Conservation (phyloP, 208 protist species). For the Trypanosoma boissoni region DNA sequence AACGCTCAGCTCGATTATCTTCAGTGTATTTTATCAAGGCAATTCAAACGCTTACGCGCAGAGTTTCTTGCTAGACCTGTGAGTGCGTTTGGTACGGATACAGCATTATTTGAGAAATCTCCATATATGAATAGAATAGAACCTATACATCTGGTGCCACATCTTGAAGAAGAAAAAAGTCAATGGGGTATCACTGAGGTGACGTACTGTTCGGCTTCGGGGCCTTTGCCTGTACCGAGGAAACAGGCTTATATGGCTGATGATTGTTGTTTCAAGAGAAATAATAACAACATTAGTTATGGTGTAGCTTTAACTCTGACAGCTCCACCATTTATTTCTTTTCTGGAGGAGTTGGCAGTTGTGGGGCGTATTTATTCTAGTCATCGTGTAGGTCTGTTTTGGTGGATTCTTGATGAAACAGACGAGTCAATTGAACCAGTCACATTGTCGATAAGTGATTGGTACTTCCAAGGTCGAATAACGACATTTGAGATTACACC, state of each 20-base stretch:
- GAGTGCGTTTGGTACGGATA: too few relatives aligned
- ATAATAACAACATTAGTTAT: background rate
- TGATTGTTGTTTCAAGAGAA: too few relatives aligned
- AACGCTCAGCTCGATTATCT: conserved; percentile 14
- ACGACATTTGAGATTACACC: conserved; percentile 22
- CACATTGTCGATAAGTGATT: conserved; percentile 4
- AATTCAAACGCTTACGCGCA: background rate
- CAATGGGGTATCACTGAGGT: background rate
- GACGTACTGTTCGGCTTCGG: conserved; percentile 11
- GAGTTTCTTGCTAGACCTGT: too few relatives aligned
- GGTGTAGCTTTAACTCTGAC: conserved; percentile 3
- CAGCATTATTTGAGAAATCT: too few relatives aligned
- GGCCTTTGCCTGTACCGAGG: conserved; percentile 5
- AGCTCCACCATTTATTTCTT: background rate
- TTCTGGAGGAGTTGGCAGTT: conserved; percentile 12
- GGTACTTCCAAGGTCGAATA: conserved; percentile 6
- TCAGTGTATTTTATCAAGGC: background rate
- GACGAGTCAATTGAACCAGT: too few relatives aligned
- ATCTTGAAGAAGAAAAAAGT: conserved; percentile 15
- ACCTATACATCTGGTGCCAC: background rate
- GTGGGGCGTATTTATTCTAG: background rate
- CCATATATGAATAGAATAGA: too few relatives aligned
- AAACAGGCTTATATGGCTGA: background rate
- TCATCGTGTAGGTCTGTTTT: conserved; percentile 15
- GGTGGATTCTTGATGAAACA: conserved; percentile 8